Conservation (phyloP, 2,329 filamentous ascomycete species). For the Graphilbum sp. region DNA sequence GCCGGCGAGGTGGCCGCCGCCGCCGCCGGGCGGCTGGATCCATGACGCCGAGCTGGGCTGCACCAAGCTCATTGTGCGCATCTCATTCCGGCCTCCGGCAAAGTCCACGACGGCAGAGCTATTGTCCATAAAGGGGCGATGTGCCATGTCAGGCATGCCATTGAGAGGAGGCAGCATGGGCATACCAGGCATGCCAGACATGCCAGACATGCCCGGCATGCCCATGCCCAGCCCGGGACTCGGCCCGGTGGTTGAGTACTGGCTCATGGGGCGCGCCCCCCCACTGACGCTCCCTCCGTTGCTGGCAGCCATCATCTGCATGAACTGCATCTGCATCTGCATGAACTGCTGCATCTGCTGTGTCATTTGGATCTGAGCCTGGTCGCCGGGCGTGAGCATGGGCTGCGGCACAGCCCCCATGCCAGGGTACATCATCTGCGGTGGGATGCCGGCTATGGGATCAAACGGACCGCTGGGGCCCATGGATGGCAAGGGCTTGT, state of each 20-base stretch:
- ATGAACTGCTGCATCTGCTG: slow-evolving; percentile 78
- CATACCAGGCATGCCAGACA: not conserved
- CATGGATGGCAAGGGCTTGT: slow-evolving; percentile 17
- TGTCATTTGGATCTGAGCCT: slow-evolving; percentile 63
- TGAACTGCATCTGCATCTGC: slow-evolving; percentile 91
- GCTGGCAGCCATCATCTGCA: slow-evolving; percentile 57
- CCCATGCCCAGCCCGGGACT: not conserved
- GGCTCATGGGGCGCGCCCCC: slow-evolving; percentile 10
- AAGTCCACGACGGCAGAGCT: slow-evolving; percentile 25
- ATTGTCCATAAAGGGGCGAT: slow-evolving; percentile 28
- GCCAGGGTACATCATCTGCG: slow-evolving; percentile 32
- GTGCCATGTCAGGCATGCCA: slow-evolving; percentile 14
- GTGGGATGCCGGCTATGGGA: slow-evolving; percentile 30
- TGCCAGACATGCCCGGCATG: slow-evolving; percentile 13
- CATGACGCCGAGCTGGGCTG: slow-evolving; percentile 48
- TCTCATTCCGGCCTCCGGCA: slow-evolving; percentile 26
- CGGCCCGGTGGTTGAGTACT: not conserved
- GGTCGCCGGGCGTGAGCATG: slow-evolving; percentile 44
- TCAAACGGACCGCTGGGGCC: slow-evolving; percentile 23
- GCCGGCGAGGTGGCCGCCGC: slow-evolving; percentile 15
- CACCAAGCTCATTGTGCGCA: slow-evolving; percentile 71
- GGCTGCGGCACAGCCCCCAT: slow-evolving; percentile 15
- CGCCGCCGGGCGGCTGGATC: slow-evolving; percentile 27
- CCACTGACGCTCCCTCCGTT: slow-evolving; percentile 16
- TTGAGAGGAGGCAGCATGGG: too few relatives aligned